Evolutionary conservation across 345 rosid genomes (phyloP), one percentile per base, ranked within the genome.

Genomic region (Gossypium rotundifolium): DNA sequence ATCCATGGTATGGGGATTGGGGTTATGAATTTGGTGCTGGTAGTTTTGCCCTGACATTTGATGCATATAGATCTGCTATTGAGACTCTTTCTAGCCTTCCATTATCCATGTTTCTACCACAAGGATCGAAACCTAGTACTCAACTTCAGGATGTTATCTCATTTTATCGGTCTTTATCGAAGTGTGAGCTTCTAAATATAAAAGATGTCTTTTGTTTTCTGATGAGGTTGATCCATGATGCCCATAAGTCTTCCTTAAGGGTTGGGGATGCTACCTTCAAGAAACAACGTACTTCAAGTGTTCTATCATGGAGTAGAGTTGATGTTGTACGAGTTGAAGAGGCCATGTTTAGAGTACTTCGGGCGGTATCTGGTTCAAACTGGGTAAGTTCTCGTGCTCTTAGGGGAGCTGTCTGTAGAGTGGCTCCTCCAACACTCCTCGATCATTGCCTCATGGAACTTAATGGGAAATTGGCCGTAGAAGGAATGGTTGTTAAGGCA

Each of bases 1-100:
- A 74, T 67, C 79, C 92, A 2, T 88, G 94, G 94, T 90, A 90
- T 75, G 92, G 92, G 40, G 83, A 88, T 40, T 90, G 92, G 94
- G 92, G 92, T 67, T 88, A 88, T 72, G 85, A 90, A 72, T 88
- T 90, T 40, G 88, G 91, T 65, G 81, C 89, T 12, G 94, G 92
- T 16, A 88, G 94, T 79, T 90, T 83, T 42, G 89, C 85, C 63
- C 68, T 88, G 78, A 84, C 89, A 9, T 52, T 12, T 46, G 84
- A 85, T 82, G 81, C 83, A 20, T 90, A 90, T 27, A 81, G 82
- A 71, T 78, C 78, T 46, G 88, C 94, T 0, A 83, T 88, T 64
- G 82, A 82, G 44, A 65, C 83, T 59, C 90, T 90, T 54, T 80
- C 89, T 27, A 74, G 55, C 71, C 60, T 85, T 14, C 84, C 87